phyloP scores from a whole-genome alignment of 2,329 filamentous ascomycete species.

The Xylaria sp. region DNA sequence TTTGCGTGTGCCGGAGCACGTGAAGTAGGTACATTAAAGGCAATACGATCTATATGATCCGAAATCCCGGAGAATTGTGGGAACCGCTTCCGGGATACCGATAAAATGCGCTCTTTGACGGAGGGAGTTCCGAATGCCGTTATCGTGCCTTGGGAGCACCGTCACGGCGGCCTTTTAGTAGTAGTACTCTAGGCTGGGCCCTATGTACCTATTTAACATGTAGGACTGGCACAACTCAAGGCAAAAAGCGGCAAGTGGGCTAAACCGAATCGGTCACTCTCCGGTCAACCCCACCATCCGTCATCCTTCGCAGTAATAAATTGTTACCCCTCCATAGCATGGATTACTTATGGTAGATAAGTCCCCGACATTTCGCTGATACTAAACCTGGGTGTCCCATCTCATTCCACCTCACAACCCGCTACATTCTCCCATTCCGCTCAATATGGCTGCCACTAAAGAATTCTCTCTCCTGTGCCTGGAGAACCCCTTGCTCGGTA shows the following conservation, averaged over 20 bases:
- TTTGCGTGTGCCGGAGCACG: no score
- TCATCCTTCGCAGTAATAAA: background rate
- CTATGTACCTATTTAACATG: no score
- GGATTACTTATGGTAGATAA: constrained; percentile 39
- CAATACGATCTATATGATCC: no score
- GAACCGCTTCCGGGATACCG: no score
- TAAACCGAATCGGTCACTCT: background rate
- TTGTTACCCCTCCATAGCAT: background rate
- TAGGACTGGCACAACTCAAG: no score
- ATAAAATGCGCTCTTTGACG: no score
- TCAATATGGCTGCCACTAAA: constrained; percentile 77
- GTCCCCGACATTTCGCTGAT: constrained; percentile 41
- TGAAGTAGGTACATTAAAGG: background rate
- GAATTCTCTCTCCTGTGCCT: constrained; percentile 91
- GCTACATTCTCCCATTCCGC: background rate
- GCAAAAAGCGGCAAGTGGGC: background rate
- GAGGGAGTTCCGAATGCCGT: no score
- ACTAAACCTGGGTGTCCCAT: constrained; percentile 23
- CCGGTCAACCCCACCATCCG: background rate
- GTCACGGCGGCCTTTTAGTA: no score
- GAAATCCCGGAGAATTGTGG: no score
- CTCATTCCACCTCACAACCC: constrained; percentile 4
- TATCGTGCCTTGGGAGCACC: no score
- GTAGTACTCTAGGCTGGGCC: background rate
- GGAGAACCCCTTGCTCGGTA: constrained; percentile 97